Percentiles rank a stretch among this genome's conserved stretches.
Evolutionary conservation across 139 green algal genomes (phyloP).

Genomic region (Zygnema cylindricum): DNA sequence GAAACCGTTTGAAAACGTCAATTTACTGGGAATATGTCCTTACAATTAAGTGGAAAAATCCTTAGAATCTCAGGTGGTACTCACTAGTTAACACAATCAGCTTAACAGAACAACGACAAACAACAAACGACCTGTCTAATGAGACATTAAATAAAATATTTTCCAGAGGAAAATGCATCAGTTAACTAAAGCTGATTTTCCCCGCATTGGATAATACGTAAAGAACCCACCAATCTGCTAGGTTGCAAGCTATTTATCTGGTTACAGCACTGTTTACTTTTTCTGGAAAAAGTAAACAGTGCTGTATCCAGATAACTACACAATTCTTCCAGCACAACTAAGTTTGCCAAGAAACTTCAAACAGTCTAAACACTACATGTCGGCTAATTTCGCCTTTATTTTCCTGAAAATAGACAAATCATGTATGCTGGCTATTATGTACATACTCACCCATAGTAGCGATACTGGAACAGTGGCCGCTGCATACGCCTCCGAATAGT

Average conservation of each 20-base stretch:
- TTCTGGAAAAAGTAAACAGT: background rate
- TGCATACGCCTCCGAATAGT: background rate
- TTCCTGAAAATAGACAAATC: background rate
- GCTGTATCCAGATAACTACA: background rate
- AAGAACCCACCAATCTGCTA: too few relatives aligned
- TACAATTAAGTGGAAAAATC: too few relatives aligned
- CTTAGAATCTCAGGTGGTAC: too few relatives aligned
- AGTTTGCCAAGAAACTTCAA: background rate
- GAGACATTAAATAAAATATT: too few relatives aligned
- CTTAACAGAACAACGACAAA: too few relatives aligned
- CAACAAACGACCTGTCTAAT: too few relatives aligned
- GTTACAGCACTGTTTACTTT: background rate
- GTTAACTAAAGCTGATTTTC: too few relatives aligned
- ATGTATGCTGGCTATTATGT: background rate
- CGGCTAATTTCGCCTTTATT: background rate
- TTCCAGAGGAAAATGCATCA: background rate
- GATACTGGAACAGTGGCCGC: constrained; percentile 14
- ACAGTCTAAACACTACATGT: background rate
- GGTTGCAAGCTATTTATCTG: too few relatives aligned
- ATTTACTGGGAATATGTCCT: too few relatives aligned
- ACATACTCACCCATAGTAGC: constrained; percentile 18
- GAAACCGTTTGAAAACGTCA: too few relatives aligned
- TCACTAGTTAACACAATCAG: too few relatives aligned
- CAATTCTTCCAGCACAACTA: background rate
- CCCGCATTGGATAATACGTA: too few relatives aligned